These are phyloP conservation scores for Pichia sp. DNA, from an alignment of 1,139 yeast species.

Conservation along the genomic window DNA sequence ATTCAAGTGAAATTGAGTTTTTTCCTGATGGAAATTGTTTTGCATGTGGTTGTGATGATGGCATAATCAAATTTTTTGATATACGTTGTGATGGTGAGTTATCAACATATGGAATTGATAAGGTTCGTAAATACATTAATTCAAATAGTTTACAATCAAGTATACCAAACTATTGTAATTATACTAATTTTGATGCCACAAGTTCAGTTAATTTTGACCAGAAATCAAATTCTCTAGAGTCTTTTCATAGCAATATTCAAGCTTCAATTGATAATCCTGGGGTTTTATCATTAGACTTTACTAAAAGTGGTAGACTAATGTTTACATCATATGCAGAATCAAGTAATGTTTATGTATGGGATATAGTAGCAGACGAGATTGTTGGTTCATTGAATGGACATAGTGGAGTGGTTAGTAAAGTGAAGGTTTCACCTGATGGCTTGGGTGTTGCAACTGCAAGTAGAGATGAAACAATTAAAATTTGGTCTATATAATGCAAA, in stretches of 20 bases:
- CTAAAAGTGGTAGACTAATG: constrained; percentile 68
- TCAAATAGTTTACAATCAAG: constrained; percentile 8
- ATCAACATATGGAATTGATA: constrained; percentile 40
- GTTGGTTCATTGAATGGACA: constrained; percentile 56
- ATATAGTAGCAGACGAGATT: constrained; percentile 56
- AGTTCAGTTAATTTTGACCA: constrained; percentile 2
- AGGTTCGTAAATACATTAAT: constrained; percentile 13
- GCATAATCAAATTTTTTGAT: constrained; percentile 65
- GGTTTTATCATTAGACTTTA: constrained; percentile 65
- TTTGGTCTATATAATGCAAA: constrained; percentile 39
- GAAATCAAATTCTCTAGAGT: constrained; percentile 10
- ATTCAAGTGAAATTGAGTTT: constrained; percentile 58
- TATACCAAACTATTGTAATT: constrained; percentile 7
- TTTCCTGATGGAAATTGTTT: constrained; percentile 68
- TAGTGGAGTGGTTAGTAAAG: constrained; percentile 53
- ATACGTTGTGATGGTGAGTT: constrained; percentile 71
- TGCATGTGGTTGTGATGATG: constrained; percentile 75
- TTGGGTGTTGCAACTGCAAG: constrained; percentile 64
- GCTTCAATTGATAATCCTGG: constrained; percentile 52
- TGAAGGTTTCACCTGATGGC: constrained; percentile 69
- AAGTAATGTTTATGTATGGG: constrained; percentile 70
- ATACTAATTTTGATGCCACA: constrained; percentile 1
- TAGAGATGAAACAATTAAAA: constrained; percentile 61
- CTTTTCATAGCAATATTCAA: constrained; percentile 21
- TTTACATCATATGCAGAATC: constrained; percentile 72